Conservation (phyloP, 179 eudicot genomes). For the Actinidia arguta region DNA sequence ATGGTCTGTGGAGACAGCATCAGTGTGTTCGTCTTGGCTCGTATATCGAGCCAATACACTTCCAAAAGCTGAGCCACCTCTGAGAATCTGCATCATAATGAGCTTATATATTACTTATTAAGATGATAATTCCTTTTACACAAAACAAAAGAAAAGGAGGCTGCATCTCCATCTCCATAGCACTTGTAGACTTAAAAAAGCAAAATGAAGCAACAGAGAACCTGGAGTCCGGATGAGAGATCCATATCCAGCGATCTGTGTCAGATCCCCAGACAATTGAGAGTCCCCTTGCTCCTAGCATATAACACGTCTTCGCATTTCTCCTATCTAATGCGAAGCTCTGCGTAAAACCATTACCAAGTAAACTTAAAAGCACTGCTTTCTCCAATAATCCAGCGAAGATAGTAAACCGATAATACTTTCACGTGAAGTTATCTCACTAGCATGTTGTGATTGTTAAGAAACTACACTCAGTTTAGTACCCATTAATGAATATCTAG, state of each 20-base stretch:
- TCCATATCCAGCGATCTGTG: neutral
- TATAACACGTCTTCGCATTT: constrained; percentile 42
- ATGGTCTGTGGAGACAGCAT: constrained; percentile 22
- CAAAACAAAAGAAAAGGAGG: neutral
- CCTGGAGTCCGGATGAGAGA: neutral
- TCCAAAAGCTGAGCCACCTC: constrained; percentile 14
- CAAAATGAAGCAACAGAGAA: neutral
- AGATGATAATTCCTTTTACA: neutral
- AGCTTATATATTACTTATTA: neutral
- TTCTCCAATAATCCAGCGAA: no score
- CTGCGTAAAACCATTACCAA: constrained; percentile 18
- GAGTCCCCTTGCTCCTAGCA: neutral
- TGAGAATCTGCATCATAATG: constrained; percentile 18
- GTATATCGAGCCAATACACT: constrained; percentile 29
- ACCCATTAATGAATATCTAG: no score
- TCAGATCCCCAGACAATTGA: neutral
- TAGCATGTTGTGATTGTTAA: no score
- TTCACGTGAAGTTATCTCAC: no score
- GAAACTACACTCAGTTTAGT: no score
- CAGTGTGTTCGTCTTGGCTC: constrained; percentile 18
- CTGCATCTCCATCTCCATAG: neutral
- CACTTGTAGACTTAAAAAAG: neutral
- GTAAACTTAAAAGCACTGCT: no score
- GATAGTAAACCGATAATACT: no score
- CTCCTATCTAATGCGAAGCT: constrained; percentile 50